Evolutionary conservation across 1,284 basidiomycete species (phyloP).

Genomic region (Pholiota adiposa): DNA sequence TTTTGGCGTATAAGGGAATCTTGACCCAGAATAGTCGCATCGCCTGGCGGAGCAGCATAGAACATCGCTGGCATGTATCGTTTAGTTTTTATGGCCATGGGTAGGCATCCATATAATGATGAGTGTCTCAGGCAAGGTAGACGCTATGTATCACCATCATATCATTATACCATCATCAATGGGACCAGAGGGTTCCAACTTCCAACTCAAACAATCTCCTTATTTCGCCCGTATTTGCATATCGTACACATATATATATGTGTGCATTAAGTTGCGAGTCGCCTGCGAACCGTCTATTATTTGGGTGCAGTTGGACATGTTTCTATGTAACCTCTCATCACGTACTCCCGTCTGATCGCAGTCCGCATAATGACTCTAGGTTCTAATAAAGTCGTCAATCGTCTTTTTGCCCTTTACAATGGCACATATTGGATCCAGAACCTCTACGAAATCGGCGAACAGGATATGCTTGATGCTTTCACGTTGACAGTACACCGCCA

Average conservation of each 20-base stretch:
- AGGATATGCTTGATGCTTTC: slow-evolving; percentile 71
- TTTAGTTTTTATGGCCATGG: neutral
- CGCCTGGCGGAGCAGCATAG: neutral
- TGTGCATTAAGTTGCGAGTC: neutral
- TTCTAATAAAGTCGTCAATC: slow-evolving; percentile 16
- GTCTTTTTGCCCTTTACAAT: slow-evolving; percentile 65
- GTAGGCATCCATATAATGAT: neutral
- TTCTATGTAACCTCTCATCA: neutral
- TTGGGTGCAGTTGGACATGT: neutral
- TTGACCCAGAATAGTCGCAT: neutral
- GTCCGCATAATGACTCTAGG: slow-evolving; percentile 2
- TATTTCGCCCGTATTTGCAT: neutral
- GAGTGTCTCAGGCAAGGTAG: too few species aligned
- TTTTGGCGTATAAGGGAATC: neutral
- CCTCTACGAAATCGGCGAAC: slow-evolving; percentile 69
- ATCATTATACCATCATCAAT: too few species aligned
- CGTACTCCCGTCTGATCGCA: neutral
- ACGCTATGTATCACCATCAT: too few species aligned
- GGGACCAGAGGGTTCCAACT: neutral
- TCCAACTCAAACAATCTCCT: neutral
- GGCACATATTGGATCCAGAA: slow-evolving; percentile 59
- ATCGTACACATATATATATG: neutral
- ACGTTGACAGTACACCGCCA: slow-evolving; percentile 77
- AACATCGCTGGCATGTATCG: neutral
- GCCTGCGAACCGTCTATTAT: neutral